Conservation (phyloP, 257 asterid species). For the Solanum rostratum region DNA sequence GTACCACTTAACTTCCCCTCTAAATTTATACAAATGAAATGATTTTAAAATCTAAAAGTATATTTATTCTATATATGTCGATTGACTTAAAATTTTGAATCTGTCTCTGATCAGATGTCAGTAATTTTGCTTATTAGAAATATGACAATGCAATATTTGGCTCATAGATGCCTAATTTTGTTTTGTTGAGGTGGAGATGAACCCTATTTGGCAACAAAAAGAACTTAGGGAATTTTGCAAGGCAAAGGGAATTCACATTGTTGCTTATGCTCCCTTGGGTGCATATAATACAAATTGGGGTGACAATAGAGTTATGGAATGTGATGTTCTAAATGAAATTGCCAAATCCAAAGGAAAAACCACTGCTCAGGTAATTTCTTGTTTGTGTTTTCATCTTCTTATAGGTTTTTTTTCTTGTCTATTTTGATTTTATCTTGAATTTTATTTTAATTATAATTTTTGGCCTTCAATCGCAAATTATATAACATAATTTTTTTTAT, state of each 20-base stretch:
- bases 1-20: background rate
- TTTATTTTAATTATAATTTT: too few species aligned
- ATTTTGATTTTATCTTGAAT: too few species aligned
- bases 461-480: too few species aligned
- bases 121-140: background rate
- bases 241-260: constrained; percentile 33
- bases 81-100: background rate
- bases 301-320: constrained; percentile 32
- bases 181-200: constrained; percentile 41
- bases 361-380: constrained; percentile 32
- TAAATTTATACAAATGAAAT: background rate
- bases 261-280: constrained; percentile 58
- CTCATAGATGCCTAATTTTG: background rate
- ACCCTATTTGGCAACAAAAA: constrained; percentile 47
- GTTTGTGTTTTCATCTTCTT: background rate
- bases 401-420: background rate
- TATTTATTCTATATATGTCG: background rate
- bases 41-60: background rate
- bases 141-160: background rate
- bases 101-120: fast-evolving
- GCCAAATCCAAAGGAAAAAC: constrained; percentile 35
- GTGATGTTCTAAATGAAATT: constrained; percentile 23
- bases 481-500: too few species aligned
- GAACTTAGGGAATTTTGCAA: constrained; percentile 33
- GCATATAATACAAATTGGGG: constrained; percentile 59